Conservation (phyloP, 2,329 filamentous ascomycete genomes). For the Trichoderma atrobrunneum region DNA sequence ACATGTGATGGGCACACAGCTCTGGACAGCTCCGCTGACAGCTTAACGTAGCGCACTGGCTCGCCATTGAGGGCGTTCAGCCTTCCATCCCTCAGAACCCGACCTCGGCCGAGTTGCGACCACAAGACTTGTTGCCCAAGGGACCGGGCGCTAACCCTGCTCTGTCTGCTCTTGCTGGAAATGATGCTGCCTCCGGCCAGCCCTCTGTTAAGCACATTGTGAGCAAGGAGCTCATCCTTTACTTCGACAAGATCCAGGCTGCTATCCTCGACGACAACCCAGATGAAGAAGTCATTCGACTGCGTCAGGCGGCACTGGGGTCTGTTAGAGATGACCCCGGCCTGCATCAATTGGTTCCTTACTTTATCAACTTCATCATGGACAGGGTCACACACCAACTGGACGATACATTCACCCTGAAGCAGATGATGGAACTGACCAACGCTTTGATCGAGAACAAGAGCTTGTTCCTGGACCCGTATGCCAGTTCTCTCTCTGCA, state of each 20-base stretch:
- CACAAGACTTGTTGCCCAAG: conserved; percentile 84
- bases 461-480: conserved; percentile 67
- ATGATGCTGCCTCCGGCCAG: conserved; percentile 79
- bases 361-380: conserved; percentile 93
- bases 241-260: conserved; percentile 91
- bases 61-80: conserved; percentile 95
- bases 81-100: conserved; percentile 96
- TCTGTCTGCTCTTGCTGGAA: conserved; percentile 75
- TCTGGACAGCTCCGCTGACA: conserved; percentile 16
- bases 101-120: conserved; percentile 76
- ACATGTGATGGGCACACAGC: no score
- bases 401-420: conserved; percentile 83
- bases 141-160: conserved; percentile 84
- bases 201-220: conserved; percentile 94
- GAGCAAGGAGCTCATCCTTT: conserved; percentile 91
- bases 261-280: conserved; percentile 86
- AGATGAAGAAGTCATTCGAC: conserved; percentile 68
- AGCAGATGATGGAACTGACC: conserved; percentile 88
- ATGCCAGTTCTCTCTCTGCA: conserved; percentile 67
- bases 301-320: conserved; percentile 80
- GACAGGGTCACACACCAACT: conserved; percentile 94
- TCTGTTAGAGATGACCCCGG: conserved; percentile 87
- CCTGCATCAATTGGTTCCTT: conserved; percentile 91
- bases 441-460: conserved; percentile 81
- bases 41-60: conserved; percentile 74